Evolutionary conservation across 768 basidiomycete genomes (phyloP).

Genomic region (Pilatotrama ljubarskyi): DNA sequence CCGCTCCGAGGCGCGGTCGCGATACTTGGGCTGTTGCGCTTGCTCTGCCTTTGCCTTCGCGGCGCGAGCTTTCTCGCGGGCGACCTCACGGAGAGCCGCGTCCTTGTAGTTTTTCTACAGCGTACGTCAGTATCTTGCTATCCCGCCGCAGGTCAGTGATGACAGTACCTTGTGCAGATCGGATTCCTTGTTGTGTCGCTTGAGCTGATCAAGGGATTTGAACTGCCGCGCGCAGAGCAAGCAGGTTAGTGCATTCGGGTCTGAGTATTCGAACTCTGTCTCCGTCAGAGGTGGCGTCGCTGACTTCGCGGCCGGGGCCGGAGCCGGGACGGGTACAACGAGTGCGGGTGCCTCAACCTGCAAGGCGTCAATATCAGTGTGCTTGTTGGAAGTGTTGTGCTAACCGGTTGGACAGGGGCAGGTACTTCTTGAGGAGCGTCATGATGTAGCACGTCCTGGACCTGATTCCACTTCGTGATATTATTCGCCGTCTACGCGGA

Average conservation of each 20-base stretch:
- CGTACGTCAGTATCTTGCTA: neutral
- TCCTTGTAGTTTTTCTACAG: conserved; percentile 86
- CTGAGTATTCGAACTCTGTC: conserved; percentile 80
- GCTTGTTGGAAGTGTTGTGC: conserved; percentile 2
- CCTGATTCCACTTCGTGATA: conserved; percentile 97
- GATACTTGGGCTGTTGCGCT: conserved; percentile 70
- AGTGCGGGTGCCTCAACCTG: conserved; percentile 20
- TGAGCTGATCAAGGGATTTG: conserved; percentile 82
- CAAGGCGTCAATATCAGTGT: neutral
- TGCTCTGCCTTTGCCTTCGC: conserved; percentile 39
- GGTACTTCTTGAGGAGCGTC: conserved; percentile 18
- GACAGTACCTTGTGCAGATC: conserved; percentile 87
- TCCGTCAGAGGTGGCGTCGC: conserved; percentile 47
- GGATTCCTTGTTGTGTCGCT: conserved; percentile 90
- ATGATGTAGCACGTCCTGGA: conserved; percentile 77
- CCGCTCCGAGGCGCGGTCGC: conserved; percentile 92
- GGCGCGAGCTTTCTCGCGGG: conserved; percentile 62
- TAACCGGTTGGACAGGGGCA: conserved; percentile 8
- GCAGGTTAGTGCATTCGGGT: conserved; percentile 73
- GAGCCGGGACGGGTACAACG: conserved; percentile 16
- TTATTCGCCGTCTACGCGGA: conserved; percentile 73
- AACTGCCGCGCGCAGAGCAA: conserved; percentile 92
- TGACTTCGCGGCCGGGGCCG: conserved; percentile 25
- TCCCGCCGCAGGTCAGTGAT: neutral
- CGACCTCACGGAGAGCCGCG: conserved; percentile 65